A percentile compares a stretch with the other conserved stretches of the same genome.
These are phyloP conservation scores for Verticillium tricorpus DNA, from an alignment of 2,329 filamentous ascomycete species.

Conservation along the genomic window DNA sequence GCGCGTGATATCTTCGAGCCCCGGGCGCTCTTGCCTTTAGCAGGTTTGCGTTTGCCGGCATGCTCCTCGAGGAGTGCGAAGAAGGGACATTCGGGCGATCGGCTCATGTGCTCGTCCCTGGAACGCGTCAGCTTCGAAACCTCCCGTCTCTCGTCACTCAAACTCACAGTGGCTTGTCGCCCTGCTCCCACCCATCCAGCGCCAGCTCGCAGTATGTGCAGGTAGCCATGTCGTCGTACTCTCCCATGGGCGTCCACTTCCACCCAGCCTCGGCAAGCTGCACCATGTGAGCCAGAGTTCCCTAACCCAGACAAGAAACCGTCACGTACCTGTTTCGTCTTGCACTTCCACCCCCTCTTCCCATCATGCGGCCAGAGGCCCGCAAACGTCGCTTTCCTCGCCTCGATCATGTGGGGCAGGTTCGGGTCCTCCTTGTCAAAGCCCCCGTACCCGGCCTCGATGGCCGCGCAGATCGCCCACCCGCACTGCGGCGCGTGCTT, in stretches of 20 bases:
- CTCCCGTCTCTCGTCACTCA: conserved; percentile 2
- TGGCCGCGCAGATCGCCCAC: conserved; percentile 72
- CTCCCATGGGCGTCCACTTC: conserved; percentile 82
- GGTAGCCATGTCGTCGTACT: conserved; percentile 83
- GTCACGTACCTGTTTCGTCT: conserved; percentile 69
- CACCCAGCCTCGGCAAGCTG: conserved; percentile 89
- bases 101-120: conserved; percentile 80
- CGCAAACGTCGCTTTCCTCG: conserved; percentile 79
- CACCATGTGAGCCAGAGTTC: neutral
- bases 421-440: conserved; percentile 70
- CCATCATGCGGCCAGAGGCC: conserved; percentile 83
- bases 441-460: conserved; percentile 57
- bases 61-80: conserved; percentile 64
- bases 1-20: conserved; percentile 67
- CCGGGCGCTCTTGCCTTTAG: conserved; percentile 48
- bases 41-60: conserved; percentile 50
- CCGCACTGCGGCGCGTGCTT: conserved; percentile 78
- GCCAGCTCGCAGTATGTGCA: conserved; percentile 88
- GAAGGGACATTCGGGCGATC: conserved; percentile 77
- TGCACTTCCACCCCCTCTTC: conserved; percentile 86
- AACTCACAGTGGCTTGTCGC: conserved; percentile 79
- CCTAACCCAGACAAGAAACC: neutral
- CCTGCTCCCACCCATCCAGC: conserved; percentile 90
- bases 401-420: conserved; percentile 65
- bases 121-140: neutral